These are phyloP conservation scores for Scutellaria barbata DNA, from an alignment of 257 asterid genomes.

Conservation along the genomic window DNA sequence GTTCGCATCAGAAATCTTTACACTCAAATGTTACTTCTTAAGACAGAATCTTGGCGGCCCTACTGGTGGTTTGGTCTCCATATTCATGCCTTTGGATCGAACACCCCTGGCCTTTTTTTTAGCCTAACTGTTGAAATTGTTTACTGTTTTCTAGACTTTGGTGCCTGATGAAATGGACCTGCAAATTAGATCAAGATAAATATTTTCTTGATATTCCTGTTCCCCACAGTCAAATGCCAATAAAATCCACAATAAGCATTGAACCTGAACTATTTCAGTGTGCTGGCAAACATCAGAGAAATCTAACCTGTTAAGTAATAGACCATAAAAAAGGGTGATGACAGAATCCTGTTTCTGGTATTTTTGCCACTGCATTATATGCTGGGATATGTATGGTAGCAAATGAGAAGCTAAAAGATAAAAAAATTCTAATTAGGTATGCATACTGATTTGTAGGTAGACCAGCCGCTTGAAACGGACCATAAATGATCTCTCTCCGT, in stretches of 20 bases:
- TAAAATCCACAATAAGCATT: neutral
- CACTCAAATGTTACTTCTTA: too few relatives aligned
- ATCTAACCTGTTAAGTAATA: neutral
- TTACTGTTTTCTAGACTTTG: neutral
- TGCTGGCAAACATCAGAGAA: constrained; percentile 5
- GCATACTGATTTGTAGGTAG: neutral
- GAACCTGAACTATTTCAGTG: neutral
- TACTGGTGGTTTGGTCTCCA: too few relatives aligned
- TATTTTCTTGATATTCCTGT: neutral
- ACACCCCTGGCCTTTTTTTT: too few relatives aligned
- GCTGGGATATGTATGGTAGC: neutral
- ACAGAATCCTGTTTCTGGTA: neutral
- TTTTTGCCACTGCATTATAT: neutral
- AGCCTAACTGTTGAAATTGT: neutral
- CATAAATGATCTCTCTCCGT: constrained; percentile 4
- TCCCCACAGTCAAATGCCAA: neutral
- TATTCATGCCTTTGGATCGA: too few relatives aligned
- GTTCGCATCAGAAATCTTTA: neutral
- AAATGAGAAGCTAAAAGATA: neutral
- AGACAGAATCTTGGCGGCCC: too few relatives aligned
- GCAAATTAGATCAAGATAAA: neutral
- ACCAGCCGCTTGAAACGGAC: neutral
- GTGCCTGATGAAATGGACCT: neutral
- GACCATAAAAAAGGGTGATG: neutral
- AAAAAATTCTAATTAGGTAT: neutral